Evolutionary conservation across 345 rosid species (phyloP).

Genomic region (Psidium friedrichsthalianum): DNA sequence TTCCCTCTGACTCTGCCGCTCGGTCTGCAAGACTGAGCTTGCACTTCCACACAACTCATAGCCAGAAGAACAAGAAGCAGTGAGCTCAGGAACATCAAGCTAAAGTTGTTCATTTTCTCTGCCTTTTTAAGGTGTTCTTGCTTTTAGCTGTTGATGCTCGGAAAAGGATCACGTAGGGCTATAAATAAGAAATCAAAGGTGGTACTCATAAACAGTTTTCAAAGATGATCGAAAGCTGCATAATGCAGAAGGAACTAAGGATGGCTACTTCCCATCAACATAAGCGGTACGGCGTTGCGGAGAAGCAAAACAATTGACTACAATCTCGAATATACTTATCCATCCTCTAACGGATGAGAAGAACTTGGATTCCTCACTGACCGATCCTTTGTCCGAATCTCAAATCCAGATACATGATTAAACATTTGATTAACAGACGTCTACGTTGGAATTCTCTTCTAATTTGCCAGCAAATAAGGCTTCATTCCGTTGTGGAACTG

Average conservation of each 20-base stretch:
- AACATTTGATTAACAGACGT: background rate
- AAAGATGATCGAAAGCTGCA: background rate
- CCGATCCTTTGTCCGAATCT: background rate
- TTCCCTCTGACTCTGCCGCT: slow-evolving; percentile 16
- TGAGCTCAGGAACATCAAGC: background rate
- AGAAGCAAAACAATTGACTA: background rate
- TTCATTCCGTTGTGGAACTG: background rate
- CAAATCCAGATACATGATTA: background rate
- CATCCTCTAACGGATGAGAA: background rate
- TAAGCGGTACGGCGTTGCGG: background rate
- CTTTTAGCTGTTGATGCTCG: background rate
- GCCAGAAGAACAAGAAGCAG: background rate
- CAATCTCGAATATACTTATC: background rate
- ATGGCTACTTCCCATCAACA: background rate
- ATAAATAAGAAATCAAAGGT: background rate
- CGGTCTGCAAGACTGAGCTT: slow-evolving; percentile 8
- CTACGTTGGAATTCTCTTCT: background rate
- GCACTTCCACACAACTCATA: background rate
- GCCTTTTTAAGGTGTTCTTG: background rate
- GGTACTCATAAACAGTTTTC: background rate
- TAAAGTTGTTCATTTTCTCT: background rate
- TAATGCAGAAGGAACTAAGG: background rate
- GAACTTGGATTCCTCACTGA: background rate
- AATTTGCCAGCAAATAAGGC: background rate
- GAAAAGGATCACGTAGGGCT: background rate